These are phyloP conservation scores for Piromyces sp. DNA, from an alignment of 192 early-diverging fungal genomes.

Conservation along the genomic window DNA sequence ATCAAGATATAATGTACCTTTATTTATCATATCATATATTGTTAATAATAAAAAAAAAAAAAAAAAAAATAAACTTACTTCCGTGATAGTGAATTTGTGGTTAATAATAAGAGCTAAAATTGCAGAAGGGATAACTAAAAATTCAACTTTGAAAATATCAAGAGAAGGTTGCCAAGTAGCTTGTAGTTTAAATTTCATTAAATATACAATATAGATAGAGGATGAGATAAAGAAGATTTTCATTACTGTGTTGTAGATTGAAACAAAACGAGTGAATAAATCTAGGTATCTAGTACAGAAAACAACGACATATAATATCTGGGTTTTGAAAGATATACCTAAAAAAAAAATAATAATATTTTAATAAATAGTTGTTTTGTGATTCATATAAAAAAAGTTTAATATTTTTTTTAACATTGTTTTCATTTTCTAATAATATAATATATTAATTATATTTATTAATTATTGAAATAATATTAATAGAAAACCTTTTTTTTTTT, in stretches of 20 bases:
- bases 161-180: constrained; percentile 81
- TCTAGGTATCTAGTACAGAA: constrained; percentile 88
- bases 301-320: constrained; percentile 74
- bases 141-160: constrained; percentile 84
- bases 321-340: constrained; percentile 99
- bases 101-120: constrained; percentile 59
- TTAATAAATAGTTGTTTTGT: too few relatives aligned
- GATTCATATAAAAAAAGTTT: too few relatives aligned
- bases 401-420: too few relatives aligned
- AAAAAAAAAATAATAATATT: neutral
- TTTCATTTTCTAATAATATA: too few relatives aligned
- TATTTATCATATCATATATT: too few relatives aligned
- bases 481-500: too few relatives aligned
- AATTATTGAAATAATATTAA: too few relatives aligned
- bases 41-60: too few relatives aligned
- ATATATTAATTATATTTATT: too few relatives aligned
- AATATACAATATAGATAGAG: constrained; percentile 70
- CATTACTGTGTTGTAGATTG: constrained; percentile 86
- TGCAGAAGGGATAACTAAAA: constrained; percentile 49
- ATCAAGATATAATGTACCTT: too few relatives aligned
- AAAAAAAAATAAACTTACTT: constrained; percentile 51
- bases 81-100: constrained; percentile 43
- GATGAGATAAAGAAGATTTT: constrained; percentile 84
- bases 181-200: constrained; percentile 71
- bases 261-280: constrained; percentile 52